Percentiles rank a stretch among this genome's conserved stretches.
These are phyloP conservation scores for Sugiyamaella pinicola DNA, from an alignment of 1,139 yeast genomes.

Conservation along the genomic window DNA sequence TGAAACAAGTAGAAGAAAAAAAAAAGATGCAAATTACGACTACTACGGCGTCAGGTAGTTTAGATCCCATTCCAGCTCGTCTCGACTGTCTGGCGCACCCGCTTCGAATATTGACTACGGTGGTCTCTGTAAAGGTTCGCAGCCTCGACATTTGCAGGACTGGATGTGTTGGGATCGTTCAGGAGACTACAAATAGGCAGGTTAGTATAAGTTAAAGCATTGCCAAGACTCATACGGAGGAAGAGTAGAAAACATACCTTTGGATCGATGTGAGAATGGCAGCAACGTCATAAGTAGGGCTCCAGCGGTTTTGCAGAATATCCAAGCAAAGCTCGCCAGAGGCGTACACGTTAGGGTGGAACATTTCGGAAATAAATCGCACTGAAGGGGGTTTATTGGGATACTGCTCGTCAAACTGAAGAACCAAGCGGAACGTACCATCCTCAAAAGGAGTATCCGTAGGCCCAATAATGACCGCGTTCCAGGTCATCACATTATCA, in stretches of 20 bases:
- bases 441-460: conserved; percentile 98
- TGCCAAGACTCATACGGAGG: too few relatives aligned
- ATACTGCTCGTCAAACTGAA: conserved; percentile 94
- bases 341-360: conserved; percentile 97
- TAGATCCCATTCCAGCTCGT: conserved; percentile 42
- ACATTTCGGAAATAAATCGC: conserved; percentile 89
- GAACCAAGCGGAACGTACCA: conserved; percentile 85
- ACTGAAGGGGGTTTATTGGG: conserved; percentile 97
- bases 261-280: conserved; percentile 84
- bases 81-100: conserved; percentile 94
- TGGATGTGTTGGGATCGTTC: conserved; percentile 93
- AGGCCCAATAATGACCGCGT: conserved; percentile 97
- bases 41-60: not conserved
- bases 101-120: conserved; percentile 83
- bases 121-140: conserved; percentile 95
- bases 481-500: conserved; percentile 96
- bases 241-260: conserved; percentile 29
- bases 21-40: not conserved
- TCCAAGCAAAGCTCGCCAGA: conserved; percentile 95
- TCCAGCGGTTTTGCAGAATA: conserved; percentile 95
- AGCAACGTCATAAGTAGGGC: conserved; percentile 98
- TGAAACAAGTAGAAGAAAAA: not conserved
- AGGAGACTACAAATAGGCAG: conserved; percentile 65
- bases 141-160: conserved; percentile 98
- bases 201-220: conserved; percentile 1